Percentiles rank a stretch among this genome's conserved stretches.
phyloP scores from a whole-genome alignment of 139 green algal genomes.

The Chlorella vulgaris region DNA sequence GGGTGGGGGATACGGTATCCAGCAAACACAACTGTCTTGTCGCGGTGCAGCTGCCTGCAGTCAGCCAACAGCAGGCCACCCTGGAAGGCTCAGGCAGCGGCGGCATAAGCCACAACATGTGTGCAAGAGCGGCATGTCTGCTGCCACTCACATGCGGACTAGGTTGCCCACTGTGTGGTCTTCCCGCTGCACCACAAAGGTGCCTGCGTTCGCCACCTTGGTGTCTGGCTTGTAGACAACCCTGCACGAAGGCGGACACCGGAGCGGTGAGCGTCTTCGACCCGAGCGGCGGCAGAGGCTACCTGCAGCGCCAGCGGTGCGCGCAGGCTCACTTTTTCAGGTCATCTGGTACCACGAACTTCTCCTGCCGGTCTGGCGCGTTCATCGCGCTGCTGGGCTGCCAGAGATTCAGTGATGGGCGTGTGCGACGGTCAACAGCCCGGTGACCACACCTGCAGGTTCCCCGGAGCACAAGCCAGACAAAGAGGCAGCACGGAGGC shows the following conservation, averaged over 20 bases:
- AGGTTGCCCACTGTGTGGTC: slow-evolving; percentile 97
- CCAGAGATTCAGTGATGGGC: neutral
- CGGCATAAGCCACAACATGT: too few species aligned
- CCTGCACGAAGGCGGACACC: slow-evolving; percentile 41
- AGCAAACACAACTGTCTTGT: slow-evolving; percentile 85
- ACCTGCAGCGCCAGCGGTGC: neutral
- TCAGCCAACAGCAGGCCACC: too few species aligned
- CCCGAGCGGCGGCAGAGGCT: too few species aligned
- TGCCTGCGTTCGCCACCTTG: slow-evolving; percentile 87
- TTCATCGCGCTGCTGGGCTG: too few species aligned
- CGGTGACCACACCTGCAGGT: too few species aligned
- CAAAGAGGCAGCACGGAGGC: too few species aligned
- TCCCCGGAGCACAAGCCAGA: too few species aligned
- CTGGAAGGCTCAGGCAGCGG: too few species aligned
- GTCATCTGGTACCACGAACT: slow-evolving; percentile 90
- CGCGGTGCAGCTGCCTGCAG: slow-evolving; percentile 66
- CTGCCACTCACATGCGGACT: slow-evolving; percentile 71
- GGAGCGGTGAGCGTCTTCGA: neutral
- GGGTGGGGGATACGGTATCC: slow-evolving; percentile 96
- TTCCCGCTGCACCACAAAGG: slow-evolving; percentile 86
- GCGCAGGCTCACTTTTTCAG: slow-evolving; percentile 70
- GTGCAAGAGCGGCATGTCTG: too few species aligned
- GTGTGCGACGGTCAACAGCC: too few species aligned
- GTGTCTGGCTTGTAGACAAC: slow-evolving; percentile 82
- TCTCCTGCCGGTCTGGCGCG: slow-evolving; percentile 85